A percentile compares a stretch with the other conserved stretches of the same genome.
These are phyloP conservation scores for Oenanthe javanica DNA, from an alignment of 140 eudicot species.

Conservation along the genomic window DNA sequence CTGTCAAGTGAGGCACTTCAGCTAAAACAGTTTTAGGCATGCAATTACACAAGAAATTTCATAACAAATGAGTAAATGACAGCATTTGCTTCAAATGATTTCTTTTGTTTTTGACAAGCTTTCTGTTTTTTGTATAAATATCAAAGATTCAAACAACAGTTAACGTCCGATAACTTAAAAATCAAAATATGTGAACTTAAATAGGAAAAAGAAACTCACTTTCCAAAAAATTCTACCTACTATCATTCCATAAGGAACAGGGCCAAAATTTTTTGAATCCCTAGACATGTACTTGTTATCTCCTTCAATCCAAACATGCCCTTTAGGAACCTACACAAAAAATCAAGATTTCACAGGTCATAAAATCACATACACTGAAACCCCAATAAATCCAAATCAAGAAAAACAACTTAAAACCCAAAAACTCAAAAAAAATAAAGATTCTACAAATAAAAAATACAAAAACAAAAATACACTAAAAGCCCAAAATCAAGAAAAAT, in stretches of 20 bases:
- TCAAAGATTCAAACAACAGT: not conserved
- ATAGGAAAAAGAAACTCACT: conserved; percentile 21
- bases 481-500: not conserved
- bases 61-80: not conserved
- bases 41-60: not conserved
- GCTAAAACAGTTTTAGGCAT: not conserved
- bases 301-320: conserved; percentile 70
- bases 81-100: not conserved
- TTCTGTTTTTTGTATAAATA: too few species aligned
- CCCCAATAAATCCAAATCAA: not conserved
- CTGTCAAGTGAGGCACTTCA: not conserved
- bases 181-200: not conserved
- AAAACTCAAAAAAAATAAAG: not conserved
- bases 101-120: not conserved
- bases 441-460: not conserved
- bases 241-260: conserved; percentile 73
- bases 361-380: not conserved
- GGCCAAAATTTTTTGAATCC: conserved; percentile 70
- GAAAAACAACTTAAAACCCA: not conserved
- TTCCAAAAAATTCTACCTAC: conserved; percentile 52
- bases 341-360: not conserved
- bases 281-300: conserved; percentile 43
- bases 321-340: conserved; percentile 50
- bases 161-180: not conserved
- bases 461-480: conserved; percentile 4